These are phyloP conservation scores for Canariomyces notabilis DNA, from an alignment of 2,329 filamentous ascomycete genomes.

Conservation along the genomic window DNA sequence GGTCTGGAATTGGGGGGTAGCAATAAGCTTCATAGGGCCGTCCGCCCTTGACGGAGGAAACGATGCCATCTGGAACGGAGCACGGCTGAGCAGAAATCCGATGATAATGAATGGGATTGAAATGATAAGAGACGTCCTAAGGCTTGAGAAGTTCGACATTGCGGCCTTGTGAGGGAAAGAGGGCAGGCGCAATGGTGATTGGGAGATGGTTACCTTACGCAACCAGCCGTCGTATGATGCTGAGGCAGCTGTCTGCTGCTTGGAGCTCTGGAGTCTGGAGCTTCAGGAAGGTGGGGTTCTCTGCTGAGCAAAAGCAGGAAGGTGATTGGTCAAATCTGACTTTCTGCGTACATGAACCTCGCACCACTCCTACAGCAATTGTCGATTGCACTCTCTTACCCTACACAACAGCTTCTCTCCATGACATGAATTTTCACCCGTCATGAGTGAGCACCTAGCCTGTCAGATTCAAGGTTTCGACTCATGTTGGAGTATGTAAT, in stretches of 20 bases:
- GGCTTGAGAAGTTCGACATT: slow-evolving; percentile 22
- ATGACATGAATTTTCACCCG: too few relatives aligned
- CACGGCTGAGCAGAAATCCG: slow-evolving; percentile 33
- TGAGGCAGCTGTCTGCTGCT: neutral
- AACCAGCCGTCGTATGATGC: slow-evolving; percentile 18
- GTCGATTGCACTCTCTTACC: too few relatives aligned
- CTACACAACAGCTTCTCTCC: too few relatives aligned
- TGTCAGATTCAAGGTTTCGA: too few relatives aligned
- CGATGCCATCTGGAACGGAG: slow-evolving; percentile 37
- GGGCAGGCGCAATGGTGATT: too few relatives aligned
- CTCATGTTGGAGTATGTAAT: too few relatives aligned
- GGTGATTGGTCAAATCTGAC: slow-evolving; percentile 4
- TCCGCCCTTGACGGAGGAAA: slow-evolving; percentile 42
- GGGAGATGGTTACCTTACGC: neutral
- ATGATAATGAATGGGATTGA: slow-evolving; percentile 26
- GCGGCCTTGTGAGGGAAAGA: neutral
- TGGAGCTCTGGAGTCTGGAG: too few relatives aligned
- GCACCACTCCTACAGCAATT: too few relatives aligned
- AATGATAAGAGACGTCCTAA: slow-evolving; percentile 15
- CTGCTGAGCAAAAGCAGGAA: slow-evolving; percentile 1
- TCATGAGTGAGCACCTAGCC: too few relatives aligned
- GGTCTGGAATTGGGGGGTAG: slow-evolving; percentile 49
- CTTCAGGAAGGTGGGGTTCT: neutral
- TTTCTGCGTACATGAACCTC: too few relatives aligned
- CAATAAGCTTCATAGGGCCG: slow-evolving; percentile 48